Evolutionary conservation across 371 early-diverging fungal genomes (phyloP).

Genomic region (Blakeslea trispora): DNA sequence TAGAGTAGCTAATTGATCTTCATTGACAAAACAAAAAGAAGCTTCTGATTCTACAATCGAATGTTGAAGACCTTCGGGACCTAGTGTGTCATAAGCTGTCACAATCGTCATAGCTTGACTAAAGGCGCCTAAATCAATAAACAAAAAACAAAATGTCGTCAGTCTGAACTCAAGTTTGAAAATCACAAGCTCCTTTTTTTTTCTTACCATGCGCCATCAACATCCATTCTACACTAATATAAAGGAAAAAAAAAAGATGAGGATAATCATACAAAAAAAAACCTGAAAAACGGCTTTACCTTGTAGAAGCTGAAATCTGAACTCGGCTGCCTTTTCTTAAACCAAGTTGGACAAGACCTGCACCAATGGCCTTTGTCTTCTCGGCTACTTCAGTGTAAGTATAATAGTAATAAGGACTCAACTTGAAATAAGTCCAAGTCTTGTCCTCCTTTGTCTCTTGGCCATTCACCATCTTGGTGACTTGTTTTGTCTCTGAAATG

Average conservation of each 20-base stretch:
- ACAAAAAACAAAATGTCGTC: too few species aligned
- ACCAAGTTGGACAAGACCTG: slow-evolving; percentile 72
- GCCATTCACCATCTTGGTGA: slow-evolving; percentile 66
- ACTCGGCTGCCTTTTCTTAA: slow-evolving; percentile 61
- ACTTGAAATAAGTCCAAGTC: slow-evolving; percentile 81
- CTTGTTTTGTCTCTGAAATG: slow-evolving; percentile 73
- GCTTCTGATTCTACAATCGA: slow-evolving; percentile 70
- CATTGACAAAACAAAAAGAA: slow-evolving; percentile 65
- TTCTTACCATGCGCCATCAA: slow-evolving; percentile 39
- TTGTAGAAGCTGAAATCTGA: slow-evolving; percentile 76
- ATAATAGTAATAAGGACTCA: slow-evolving; percentile 68
- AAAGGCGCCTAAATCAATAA: slow-evolving; percentile 45
- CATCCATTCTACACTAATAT: slow-evolving; percentile 49
- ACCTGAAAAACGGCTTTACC: too few species aligned
- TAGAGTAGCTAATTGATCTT: slow-evolving; percentile 64
- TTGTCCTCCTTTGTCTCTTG: slow-evolving; percentile 69
- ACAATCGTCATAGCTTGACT: slow-evolving; percentile 68
- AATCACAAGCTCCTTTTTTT: too few species aligned
- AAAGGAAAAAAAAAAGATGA: too few species aligned
- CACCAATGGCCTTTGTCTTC: slow-evolving; percentile 52
- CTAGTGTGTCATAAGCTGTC: slow-evolving; percentile 85
- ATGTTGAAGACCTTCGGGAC: slow-evolving; percentile 68
- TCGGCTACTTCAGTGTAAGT: slow-evolving; percentile 64
- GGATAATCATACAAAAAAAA: too few species aligned
- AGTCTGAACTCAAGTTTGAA: too few species aligned